Evolutionary conservation across 2,329 filamentous ascomycete genomes (phyloP).

Genomic region (Phialophora macrospora): DNA sequence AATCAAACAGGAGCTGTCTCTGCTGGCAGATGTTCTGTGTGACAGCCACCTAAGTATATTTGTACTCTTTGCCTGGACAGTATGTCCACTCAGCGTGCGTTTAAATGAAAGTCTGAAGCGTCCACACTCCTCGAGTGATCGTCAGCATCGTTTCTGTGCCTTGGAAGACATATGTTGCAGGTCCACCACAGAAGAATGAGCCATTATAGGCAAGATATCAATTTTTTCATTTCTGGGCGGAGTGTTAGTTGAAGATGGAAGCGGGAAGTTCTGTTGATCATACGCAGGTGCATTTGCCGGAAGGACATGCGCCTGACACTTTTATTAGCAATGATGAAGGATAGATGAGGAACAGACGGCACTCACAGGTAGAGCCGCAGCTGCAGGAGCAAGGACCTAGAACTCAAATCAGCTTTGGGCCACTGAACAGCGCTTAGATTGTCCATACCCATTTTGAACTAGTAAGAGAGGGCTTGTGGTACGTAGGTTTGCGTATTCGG

Average conservation of each 20-base stretch:
- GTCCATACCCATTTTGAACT: conserved; percentile 32
- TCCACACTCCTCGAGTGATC: conserved; percentile 5
- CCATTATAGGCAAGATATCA: conserved; percentile 5
- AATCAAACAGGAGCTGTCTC: background rate
- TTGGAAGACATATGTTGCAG: conserved; percentile 5
- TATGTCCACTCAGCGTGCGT: background rate
- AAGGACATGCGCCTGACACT: conserved; percentile 30
- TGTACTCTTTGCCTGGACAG: background rate
- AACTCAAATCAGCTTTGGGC: conserved; percentile 23
- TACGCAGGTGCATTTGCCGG: conserved; percentile 39
- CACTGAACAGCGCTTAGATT: background rate
- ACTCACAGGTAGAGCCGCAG: conserved; percentile 42
- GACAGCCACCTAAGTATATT: background rate
- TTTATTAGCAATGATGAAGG: conserved; percentile 42
- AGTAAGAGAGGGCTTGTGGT: conserved; percentile 23
- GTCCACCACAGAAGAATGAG: conserved; percentile 2
- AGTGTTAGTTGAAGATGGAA: background rate
- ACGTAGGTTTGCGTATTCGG: conserved; percentile 11
- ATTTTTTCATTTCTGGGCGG: conserved; percentile 28
- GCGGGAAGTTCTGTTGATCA: background rate
- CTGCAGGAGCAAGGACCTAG: conserved; percentile 37
- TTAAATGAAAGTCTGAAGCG: conserved; percentile 15
- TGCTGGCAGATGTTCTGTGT: background rate
- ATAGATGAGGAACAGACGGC: conserved; percentile 57
- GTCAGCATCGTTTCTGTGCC: conserved; percentile 3